Conservation (phyloP, 495 filamentous ascomycete genomes). For the Immersiella caudata region DNA sequence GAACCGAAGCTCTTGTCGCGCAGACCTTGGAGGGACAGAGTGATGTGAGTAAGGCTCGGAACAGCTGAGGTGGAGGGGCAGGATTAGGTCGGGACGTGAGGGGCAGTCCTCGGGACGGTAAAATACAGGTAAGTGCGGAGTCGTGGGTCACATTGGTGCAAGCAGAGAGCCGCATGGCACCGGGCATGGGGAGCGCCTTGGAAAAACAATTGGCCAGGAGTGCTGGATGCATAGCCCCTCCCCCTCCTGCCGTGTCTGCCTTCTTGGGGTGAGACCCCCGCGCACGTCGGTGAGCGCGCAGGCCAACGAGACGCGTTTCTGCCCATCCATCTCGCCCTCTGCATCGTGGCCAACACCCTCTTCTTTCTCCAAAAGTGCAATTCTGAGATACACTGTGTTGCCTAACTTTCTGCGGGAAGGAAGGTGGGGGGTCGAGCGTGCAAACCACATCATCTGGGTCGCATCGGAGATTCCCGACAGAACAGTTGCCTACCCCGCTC, state of each 20-base stretch:
- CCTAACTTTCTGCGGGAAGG: neutral
- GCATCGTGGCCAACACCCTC: neutral
- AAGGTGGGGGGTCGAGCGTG: neutral
- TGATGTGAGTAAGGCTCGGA: neutral
- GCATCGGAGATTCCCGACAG: neutral
- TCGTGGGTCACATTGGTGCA: neutral
- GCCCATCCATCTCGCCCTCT: neutral
- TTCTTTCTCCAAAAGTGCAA: neutral
- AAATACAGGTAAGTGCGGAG: neutral
- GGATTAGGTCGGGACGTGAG: conserved; percentile 1
- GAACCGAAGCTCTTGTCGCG: neutral
- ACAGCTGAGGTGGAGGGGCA: neutral
- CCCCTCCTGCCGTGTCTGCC: neutral
- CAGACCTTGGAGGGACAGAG: neutral
- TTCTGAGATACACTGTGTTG: neutral
- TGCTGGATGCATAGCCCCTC: neutral
- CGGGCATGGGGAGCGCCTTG: neutral
- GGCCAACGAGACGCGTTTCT: neutral
- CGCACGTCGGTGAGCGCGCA: neutral
- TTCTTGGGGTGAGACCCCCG: neutral
- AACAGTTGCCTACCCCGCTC: neutral
- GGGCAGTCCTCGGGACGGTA: neutral
- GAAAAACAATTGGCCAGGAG: neutral
- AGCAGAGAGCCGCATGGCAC: neutral
- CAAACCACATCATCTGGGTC: neutral